These are phyloP conservation scores for Testicularia cyperi DNA, from an alignment of 1,284 basidiomycete genomes.

Conservation along the genomic window DNA sequence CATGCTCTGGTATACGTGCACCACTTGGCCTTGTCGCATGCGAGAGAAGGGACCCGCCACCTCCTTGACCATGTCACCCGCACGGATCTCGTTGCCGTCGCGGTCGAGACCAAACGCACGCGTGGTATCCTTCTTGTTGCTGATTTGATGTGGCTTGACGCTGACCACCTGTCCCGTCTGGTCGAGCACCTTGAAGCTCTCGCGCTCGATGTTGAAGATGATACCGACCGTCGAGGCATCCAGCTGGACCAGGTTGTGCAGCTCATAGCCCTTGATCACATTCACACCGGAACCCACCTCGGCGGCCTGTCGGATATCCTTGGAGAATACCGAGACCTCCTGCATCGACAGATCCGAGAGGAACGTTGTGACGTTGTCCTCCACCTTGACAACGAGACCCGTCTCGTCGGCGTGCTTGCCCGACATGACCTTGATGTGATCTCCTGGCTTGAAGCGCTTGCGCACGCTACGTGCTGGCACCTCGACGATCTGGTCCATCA, in stretches of 20 bases:
- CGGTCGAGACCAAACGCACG: conserved; percentile 86
- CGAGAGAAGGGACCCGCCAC: conserved; percentile 75
- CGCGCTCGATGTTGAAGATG: conserved; percentile 94
- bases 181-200: conserved; percentile 91
- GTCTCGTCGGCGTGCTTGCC: conserved; percentile 94
- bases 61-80: conserved; percentile 93
- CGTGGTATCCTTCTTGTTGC: conserved; percentile 78
- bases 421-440: conserved; percentile 97
- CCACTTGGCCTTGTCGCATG: conserved; percentile 81
- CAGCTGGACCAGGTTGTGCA: conserved; percentile 94
- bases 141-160: conserved; percentile 90
- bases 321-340: conserved; percentile 95
- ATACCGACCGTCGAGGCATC: conserved; percentile 93
- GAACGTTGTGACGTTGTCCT: conserved; percentile 83
- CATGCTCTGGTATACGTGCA: conserved; percentile 93
- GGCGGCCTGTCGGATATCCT: conserved; percentile 94
- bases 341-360: conserved; percentile 95
- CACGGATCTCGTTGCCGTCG: conserved; percentile 73
- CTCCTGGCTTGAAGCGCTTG: conserved; percentile 93
- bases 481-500: conserved; percentile 77
- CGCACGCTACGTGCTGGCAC: conserved; percentile 84
- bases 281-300: conserved; percentile 90
- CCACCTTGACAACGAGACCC: conserved; percentile 88
- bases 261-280: conserved; percentile 85
- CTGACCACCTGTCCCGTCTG: conserved; percentile 80